Conservation (phyloP, 2,329 filamentous ascomycete genomes). For the Pseudogymnoascus sp. region DNA sequence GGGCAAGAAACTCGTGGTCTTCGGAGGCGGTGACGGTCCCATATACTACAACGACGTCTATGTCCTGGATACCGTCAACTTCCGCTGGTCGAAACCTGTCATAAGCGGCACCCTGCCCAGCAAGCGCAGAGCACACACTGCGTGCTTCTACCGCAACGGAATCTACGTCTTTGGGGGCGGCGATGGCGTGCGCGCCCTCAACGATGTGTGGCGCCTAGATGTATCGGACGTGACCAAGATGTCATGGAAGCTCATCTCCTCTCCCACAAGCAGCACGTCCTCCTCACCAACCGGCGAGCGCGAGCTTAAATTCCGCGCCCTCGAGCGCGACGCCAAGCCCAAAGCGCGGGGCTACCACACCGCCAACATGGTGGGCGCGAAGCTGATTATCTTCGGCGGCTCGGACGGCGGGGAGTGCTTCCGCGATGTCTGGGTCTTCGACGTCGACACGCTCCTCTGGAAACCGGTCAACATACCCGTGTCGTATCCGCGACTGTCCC, state of each 20-base stretch:
- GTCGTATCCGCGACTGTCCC: slow-evolving; percentile 57
- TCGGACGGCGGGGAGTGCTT: slow-evolving; percentile 66
- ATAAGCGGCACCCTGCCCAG: slow-evolving; percentile 51
- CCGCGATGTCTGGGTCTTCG: slow-evolving; percentile 66
- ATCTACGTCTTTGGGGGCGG: slow-evolving; percentile 67
- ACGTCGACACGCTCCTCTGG: slow-evolving; percentile 56
- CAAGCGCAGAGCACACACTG: slow-evolving; percentile 58
- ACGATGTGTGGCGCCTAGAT: slow-evolving; percentile 66
- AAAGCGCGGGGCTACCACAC: slow-evolving; percentile 64
- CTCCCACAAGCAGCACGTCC: slow-evolving; percentile 17
- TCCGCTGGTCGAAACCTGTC: slow-evolving; percentile 54
- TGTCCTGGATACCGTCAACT: slow-evolving; percentile 63
- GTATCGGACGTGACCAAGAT: slow-evolving; percentile 56
- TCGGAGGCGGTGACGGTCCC: slow-evolving; percentile 62
- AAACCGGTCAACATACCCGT: slow-evolving; percentile 48
- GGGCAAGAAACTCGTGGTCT: slow-evolving; percentile 62
- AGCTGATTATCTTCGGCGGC: slow-evolving; percentile 64
- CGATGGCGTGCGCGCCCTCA: slow-evolving; percentile 61
- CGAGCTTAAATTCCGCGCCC: slow-evolving; percentile 10
- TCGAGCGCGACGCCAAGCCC: slow-evolving; percentile 38
- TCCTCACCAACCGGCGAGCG: slow-evolving; percentile 13
- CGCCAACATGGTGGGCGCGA: slow-evolving; percentile 64
- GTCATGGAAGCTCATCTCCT: slow-evolving; percentile 59
- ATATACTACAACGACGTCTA: slow-evolving; percentile 67
- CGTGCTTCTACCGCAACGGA: slow-evolving; percentile 63